These are phyloP conservation scores for Globisporangium megalacanthum DNA, from an alignment of 352 stramenopile genomes.

Conservation along the genomic window DNA sequence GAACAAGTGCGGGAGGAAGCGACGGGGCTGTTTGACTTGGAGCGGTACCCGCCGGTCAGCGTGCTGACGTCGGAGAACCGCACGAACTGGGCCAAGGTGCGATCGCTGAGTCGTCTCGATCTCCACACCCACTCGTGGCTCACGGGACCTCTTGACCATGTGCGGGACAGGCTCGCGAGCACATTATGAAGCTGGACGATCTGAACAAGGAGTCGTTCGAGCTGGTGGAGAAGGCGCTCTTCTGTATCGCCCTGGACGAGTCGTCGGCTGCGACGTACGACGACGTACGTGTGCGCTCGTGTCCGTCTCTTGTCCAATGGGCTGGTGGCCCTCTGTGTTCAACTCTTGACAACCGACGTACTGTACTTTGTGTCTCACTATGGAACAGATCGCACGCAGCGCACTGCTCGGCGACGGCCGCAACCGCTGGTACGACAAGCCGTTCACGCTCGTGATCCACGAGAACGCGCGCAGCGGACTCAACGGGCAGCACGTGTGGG, in stretches of 20 bases:
- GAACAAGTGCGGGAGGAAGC: slow-evolving; percentile 82
- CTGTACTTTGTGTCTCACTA: too few relatives aligned
- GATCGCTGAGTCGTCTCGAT: slow-evolving; percentile 10
- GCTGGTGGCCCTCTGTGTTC: too few relatives aligned
- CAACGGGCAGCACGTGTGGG: slow-evolving; percentile 96
- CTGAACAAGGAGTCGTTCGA: slow-evolving; percentile 90
- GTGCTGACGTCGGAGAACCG: slow-evolving; percentile 94
- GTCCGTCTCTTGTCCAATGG: too few relatives aligned
- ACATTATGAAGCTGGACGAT: slow-evolving; percentile 82
- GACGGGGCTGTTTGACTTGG: slow-evolving; percentile 79
- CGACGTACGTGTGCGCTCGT: slow-evolving; percentile 42
- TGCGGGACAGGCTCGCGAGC: slow-evolving; percentile 44
- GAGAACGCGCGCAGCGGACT: slow-evolving; percentile 94
- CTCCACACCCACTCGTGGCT: neutral
- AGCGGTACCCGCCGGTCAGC: slow-evolving; percentile 87
- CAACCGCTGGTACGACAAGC: slow-evolving; percentile 99
- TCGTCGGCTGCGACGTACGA: slow-evolving; percentile 75
- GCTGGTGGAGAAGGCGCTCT: slow-evolving; percentile 89
- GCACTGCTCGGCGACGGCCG: slow-evolving; percentile 83
- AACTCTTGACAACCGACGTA: neutral
- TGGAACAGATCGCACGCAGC: slow-evolving; percentile 66
- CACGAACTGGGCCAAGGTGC: slow-evolving; percentile 92
- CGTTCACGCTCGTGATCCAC: slow-evolving; percentile 95
- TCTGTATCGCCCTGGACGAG: slow-evolving; percentile 93
- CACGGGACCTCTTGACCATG: neutral